A percentile compares a stretch with the other conserved stretches of the same genome.
These are phyloP conservation scores for Agrocybe pediades DNA, from an alignment of 768 basidiomycete genomes.

Conservation along the genomic window DNA sequence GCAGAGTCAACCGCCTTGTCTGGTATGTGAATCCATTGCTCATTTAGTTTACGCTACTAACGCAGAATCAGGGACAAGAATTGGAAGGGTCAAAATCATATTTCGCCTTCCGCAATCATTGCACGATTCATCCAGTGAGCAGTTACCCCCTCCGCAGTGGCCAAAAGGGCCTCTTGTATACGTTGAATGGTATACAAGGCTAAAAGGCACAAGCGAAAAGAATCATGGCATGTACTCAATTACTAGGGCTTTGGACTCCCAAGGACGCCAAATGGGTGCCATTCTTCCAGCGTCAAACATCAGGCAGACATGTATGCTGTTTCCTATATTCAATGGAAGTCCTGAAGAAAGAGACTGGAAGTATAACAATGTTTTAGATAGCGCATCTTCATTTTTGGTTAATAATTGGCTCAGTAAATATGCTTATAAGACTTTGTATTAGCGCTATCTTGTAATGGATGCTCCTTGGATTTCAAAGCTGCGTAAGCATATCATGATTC, in stretches of 20 bases:
- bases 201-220: not conserved
- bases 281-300: constrained; percentile 6
- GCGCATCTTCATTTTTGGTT: not conserved
- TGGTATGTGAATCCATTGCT: not conserved
- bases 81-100: constrained; percentile 21
- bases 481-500: too few relatives aligned
- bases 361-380: constrained; percentile 1
- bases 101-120: constrained; percentile 19
- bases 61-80: constrained; percentile 12
- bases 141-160: constrained; percentile 12
- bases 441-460: too few relatives aligned
- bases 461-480: too few relatives aligned
- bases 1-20: constrained; percentile 23
- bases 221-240: constrained; percentile 15
- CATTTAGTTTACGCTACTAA: not conserved
- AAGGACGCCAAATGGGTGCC: not conserved
- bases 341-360: not conserved
- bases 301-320: constrained; percentile 11
- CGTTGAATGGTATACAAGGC: constrained; percentile 15
- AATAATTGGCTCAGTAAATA: constrained; percentile 4
- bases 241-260: not conserved
- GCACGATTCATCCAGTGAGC: not conserved
- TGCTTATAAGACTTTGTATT: not conserved
- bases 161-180: constrained; percentile 17
- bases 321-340: not conserved